Conservation (phyloP, 2,329 filamentous ascomycete species). For the Pseudocercospora crystallina region DNA sequence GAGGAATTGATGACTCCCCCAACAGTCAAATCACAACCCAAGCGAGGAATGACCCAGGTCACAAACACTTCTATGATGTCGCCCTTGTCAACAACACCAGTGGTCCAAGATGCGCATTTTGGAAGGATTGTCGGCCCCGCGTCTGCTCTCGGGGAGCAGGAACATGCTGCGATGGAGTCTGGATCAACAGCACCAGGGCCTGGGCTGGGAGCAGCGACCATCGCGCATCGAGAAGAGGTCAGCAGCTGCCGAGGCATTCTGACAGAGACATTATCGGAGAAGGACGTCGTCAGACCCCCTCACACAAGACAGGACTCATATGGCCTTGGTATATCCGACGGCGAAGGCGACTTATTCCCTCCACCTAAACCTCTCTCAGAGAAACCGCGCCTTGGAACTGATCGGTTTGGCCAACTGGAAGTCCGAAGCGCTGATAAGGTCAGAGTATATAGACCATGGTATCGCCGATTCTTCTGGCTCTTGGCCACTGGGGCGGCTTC, state of each 20-base stretch:
- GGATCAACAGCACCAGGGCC: slow-evolving; percentile 17
- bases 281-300: slow-evolving; percentile 12
- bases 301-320: slow-evolving; percentile 27
- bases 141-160: slow-evolving; percentile 27
- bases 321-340: slow-evolving; percentile 26
- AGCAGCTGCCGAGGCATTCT: no score
- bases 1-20: slow-evolving; percentile 25
- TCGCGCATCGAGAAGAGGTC: slow-evolving; percentile 10
- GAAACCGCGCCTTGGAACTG: slow-evolving; percentile 28
- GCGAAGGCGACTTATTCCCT: slow-evolving; percentile 25
- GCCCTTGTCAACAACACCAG: slow-evolving; percentile 31
- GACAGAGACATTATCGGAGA: slow-evolving; percentile 8
- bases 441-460: slow-evolving; percentile 24
- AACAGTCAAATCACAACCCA: background rate
- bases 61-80: slow-evolving; percentile 27
- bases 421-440: slow-evolving; percentile 27
- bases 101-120: slow-evolving; percentile 31
- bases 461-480: slow-evolving; percentile 30
- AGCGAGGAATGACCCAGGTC: slow-evolving; percentile 17
- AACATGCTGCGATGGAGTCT: slow-evolving; percentile 24
- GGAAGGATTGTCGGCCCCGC: slow-evolving; percentile 30
- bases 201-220: slow-evolving; percentile 20
- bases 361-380: slow-evolving; percentile 22
- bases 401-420: slow-evolving; percentile 32
- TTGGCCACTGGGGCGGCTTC: slow-evolving; percentile 33